phyloP scores from a whole-genome alignment of 1,284 basidiomycete species.

The Nidula niveotomentosa region DNA sequence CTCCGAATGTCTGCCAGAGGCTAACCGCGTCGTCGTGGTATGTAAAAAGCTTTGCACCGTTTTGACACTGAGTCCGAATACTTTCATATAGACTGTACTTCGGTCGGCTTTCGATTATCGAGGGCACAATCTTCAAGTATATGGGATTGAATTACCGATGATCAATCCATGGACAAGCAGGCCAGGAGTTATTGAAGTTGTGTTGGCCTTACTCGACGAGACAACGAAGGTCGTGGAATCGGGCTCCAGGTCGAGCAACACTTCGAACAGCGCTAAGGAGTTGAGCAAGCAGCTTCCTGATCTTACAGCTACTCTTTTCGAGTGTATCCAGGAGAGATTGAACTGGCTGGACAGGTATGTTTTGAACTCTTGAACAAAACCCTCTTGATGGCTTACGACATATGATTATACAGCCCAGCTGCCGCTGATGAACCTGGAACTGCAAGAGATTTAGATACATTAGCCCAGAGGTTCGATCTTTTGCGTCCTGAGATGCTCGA shows the following conservation, averaged over 20 bases:
- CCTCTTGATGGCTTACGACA: background rate
- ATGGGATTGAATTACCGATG: slow-evolving; percentile 75
- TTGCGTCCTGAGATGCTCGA: slow-evolving; percentile 75
- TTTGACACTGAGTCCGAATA: background rate
- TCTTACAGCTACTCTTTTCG: slow-evolving; percentile 70
- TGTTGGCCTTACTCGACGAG: slow-evolving; percentile 73
- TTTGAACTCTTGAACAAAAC: background rate
- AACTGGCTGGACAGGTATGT: slow-evolving; percentile 67
- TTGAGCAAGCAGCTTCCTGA: slow-evolving; percentile 69
- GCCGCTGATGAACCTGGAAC: slow-evolving; percentile 43
- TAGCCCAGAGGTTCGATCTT: slow-evolving; percentile 65
- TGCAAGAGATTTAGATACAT: slow-evolving; percentile 53
- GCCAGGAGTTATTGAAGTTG: slow-evolving; percentile 63
- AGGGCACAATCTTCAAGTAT: slow-evolving; percentile 67
- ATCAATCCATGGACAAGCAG: slow-evolving; percentile 86
- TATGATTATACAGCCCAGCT: slow-evolving; percentile 30
- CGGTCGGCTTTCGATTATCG: slow-evolving; percentile 76
- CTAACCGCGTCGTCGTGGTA: slow-evolving; percentile 74
- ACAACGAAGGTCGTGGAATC: slow-evolving; percentile 55
- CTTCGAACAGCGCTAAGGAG: slow-evolving; percentile 21
- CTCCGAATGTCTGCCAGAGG: slow-evolving; percentile 58
- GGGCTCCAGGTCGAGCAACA: slow-evolving; percentile 23
- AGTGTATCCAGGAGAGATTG: slow-evolving; percentile 72
- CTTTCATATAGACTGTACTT: slow-evolving; percentile 57
- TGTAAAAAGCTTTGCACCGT: slow-evolving; percentile 16